Percentiles rank a stretch among this genome's conserved stretches.
These are phyloP conservation scores for Colletotrichum sp. DNA, from an alignment of 2,329 filamentous ascomycete species.

Conservation along the genomic window DNA sequence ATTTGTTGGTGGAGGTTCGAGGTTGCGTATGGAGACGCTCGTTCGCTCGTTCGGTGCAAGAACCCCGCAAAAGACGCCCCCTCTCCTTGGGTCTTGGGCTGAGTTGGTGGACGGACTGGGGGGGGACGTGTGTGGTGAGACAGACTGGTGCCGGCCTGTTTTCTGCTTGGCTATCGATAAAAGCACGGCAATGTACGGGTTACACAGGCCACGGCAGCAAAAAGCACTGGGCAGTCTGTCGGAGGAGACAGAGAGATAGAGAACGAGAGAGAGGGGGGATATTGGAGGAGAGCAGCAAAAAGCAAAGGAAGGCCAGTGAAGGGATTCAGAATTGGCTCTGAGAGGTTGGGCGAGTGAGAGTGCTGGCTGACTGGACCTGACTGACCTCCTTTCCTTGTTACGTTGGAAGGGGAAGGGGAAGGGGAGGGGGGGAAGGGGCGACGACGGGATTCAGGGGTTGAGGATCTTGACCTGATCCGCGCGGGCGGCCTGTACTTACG, in stretches of 20 bases:
- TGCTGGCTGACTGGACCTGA: background rate
- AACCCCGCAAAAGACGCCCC: slow-evolving; percentile 21
- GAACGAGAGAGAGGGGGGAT: background rate
- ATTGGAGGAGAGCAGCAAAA: background rate
- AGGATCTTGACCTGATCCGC: background rate
- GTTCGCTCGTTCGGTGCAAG: slow-evolving; percentile 14
- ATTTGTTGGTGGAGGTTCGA: slow-evolving; percentile 22
- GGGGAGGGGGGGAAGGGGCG: background rate
- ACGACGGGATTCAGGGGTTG: background rate
- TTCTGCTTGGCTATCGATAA: background rate
- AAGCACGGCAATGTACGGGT: background rate
- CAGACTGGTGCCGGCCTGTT: background rate
- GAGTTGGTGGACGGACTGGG: background rate
- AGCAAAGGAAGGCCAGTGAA: background rate
- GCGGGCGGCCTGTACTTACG: background rate
- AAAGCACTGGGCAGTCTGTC: background rate
- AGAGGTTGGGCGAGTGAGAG: background rate
- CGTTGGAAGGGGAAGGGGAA: background rate
- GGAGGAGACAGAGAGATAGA: background rate
- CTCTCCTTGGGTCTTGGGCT: slow-evolving; percentile 11
- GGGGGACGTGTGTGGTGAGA: background rate
- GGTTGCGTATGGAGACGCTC: slow-evolving; percentile 19
- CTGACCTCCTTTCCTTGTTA: background rate
- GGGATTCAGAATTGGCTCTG: background rate
- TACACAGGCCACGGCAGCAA: background rate